Evolutionary conservation across 306 rosid genomes (phyloP).

Genomic region (Hippophae gyantsensis): DNA sequence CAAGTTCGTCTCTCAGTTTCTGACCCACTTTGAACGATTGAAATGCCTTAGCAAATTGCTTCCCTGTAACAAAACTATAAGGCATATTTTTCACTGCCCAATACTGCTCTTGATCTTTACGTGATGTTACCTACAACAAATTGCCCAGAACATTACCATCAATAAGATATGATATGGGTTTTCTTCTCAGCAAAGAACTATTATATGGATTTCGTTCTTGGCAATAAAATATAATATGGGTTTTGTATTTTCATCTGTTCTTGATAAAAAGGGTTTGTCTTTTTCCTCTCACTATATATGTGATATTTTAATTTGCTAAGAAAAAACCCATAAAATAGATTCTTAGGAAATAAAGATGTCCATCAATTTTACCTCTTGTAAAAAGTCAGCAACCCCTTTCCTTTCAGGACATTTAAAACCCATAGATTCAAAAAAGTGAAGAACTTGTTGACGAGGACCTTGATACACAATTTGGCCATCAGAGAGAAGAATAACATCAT

Average conservation of each 20-base stretch:
- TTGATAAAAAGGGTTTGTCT: too few relatives aligned
- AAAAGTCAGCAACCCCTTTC: constrained; percentile 40
- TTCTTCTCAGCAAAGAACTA: too few relatives aligned
- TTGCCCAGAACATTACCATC: too few relatives aligned
- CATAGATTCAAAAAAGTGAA: constrained; percentile 31
- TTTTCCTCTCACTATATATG: too few relatives aligned
- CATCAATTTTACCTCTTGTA: constrained; percentile 31
- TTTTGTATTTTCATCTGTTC: too few relatives aligned
- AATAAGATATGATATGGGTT: too few relatives aligned
- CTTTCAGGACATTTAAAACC: constrained; percentile 41
- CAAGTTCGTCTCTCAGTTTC: constrained; percentile 27
- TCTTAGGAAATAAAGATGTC: background rate
- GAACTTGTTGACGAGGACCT: constrained; percentile 33
- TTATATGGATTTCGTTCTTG: too few relatives aligned
- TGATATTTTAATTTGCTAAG: too few relatives aligned
- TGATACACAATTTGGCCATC: constrained; percentile 39
- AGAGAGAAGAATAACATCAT: constrained; percentile 35
- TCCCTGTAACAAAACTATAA: constrained; percentile 21
- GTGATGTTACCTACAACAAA: constrained; percentile 34
- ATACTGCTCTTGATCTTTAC: constrained; percentile 43
- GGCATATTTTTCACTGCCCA: constrained; percentile 24
- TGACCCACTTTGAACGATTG: constrained; percentile 27
- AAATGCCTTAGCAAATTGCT: constrained; percentile 29
- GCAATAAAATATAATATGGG: too few relatives aligned
- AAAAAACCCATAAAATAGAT: too few relatives aligned